Conservation (phyloP, 208 protist genomes). For the Crithidia acanthocephali region DNA sequence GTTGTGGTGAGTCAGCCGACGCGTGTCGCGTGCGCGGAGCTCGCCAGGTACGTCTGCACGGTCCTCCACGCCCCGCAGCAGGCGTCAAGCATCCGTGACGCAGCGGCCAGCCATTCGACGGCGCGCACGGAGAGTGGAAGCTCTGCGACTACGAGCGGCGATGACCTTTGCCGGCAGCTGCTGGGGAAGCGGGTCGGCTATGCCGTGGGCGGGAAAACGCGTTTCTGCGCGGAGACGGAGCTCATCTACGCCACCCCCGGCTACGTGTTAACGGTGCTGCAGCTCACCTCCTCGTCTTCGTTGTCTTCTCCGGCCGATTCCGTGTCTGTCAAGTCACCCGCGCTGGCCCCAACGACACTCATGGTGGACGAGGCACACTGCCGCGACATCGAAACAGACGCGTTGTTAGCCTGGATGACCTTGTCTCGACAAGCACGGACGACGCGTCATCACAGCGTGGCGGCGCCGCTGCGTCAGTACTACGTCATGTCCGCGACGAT, state of each 20-base stretch:
- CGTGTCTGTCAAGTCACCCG: background rate
- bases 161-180: background rate
- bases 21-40: slow-evolving; percentile 68
- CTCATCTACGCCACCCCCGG: slow-evolving; percentile 81
- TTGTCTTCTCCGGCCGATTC: background rate
- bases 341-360: slow-evolving; percentile 62
- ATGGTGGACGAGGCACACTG: slow-evolving; percentile 85
- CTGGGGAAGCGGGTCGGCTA: slow-evolving; percentile 76
- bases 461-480: slow-evolving; percentile 41
- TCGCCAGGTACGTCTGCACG: slow-evolving; percentile 52
- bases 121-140: background rate
- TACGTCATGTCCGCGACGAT: slow-evolving; percentile 85
- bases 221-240: slow-evolving; percentile 60
- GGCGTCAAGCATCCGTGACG: background rate
- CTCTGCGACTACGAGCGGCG: background rate
- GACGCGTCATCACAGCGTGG: background rate
- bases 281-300: background rate
- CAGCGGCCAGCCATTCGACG: background rate
- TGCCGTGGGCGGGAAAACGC: slow-evolving; percentile 61
- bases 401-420: slow-evolving; percentile 67
- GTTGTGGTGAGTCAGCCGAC: slow-evolving; percentile 88
- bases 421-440: slow-evolving; percentile 6
- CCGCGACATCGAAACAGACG: slow-evolving; percentile 71
- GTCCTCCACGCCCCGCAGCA: slow-evolving; percentile 21
- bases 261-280: slow-evolving; percentile 66